Base-by-base conservation (phyloP, 179 eudicot genomes). In the Gypsophila paniculata region DNA sequence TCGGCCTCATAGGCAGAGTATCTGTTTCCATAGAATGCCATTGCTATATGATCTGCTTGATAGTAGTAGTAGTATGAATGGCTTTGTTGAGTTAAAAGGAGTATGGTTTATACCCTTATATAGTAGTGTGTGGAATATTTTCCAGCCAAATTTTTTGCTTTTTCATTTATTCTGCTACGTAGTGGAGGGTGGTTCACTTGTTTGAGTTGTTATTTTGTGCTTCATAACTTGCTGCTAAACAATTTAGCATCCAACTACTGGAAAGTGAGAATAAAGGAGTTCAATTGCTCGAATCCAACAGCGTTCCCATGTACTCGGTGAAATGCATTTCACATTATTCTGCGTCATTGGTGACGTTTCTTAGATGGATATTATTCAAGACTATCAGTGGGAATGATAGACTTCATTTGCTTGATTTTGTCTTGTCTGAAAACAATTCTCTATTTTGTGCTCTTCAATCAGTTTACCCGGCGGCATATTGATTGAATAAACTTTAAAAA, bases 51-150 rank as follows among this genome's bases (percentile, higher is more conserved):
- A 72, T 53, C 32, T 72, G 60, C 3, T 61, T 48, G 19, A 59
- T 48, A 39, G 12, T 72, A 25, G 19, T 34, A 42, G 46, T 42
- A 15, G 18, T 42, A 38, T 52, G 9, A 46, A 44, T 65, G 53
- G 54, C 69, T 65, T 62, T 70, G 52, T 38, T 70, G 73, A 70
- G 64, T 36, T 70, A 10, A 12, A 42, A 39, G 36, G 21, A 21
- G 8, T 38, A 22, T 46, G 52, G 69, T 42, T 13, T 14, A 36
- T 54, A 55, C 3, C 63, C 34, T 55, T 57, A 39, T 38, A 70
- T 57, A 70, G 51, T 57, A 44, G 38, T 22, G 65, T 11, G 58
- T 39, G 65, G 65, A 70, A 70, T 70, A 70, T 55, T 70, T 39
- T 58, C 6, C 29, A 9, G 18, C 61, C 62, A 22, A 18, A 18